Base-by-base conservation (phyloP, 2,329 filamentous ascomycete species). In the Didymellaceae sp. region DNA sequence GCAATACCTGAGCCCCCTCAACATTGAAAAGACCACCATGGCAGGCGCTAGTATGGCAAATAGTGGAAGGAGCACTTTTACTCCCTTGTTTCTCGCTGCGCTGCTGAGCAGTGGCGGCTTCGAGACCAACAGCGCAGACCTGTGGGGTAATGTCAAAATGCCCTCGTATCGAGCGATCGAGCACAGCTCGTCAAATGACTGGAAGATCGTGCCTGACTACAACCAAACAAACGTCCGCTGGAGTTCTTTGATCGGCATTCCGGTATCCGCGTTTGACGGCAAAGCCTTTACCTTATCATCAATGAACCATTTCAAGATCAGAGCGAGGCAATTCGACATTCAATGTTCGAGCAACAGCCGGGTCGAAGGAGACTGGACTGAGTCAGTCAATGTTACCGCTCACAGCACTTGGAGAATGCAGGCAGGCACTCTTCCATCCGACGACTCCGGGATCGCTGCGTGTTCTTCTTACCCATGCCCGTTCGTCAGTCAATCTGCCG, bases 111-210 rank as follows among this genome's bases (percentile, higher is more conserved):
- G 63, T 35, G 51, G 55, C 6, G 62, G 54, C 20, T 63, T 63
- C 30, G 54, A 66, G 38, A 42, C 40, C 28, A 63, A 52, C 1
- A 43, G 59, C 2, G 59, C 62, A 57, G 66, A 67, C 44, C 39
- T 65, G 3, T 67, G 66, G 66, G 64, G 62, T 7, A 68, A 67
- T 9, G 53, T 67, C 14, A 68, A 65, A 35, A 37, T 70, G 1
- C 66, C 66, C 6, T 38, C 57, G 2, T 67, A 65, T 32, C 42
- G 56, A n/a, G 42, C 58, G 0, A 40, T 70, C 14, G 55, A 61
- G 14, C 60, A 61, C 41, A 59, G 26, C 17, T 59, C 58, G 0
- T 43, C 48, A 1, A 48, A 59, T 17, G 61, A 56, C 9, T 67
- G 57, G 63, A 66, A 66, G 24, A 8, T 26, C 13, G 21, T 58